Conservation (phyloP, 768 basidiomycete genomes). For the Boletus vermiculosoides region DNA sequence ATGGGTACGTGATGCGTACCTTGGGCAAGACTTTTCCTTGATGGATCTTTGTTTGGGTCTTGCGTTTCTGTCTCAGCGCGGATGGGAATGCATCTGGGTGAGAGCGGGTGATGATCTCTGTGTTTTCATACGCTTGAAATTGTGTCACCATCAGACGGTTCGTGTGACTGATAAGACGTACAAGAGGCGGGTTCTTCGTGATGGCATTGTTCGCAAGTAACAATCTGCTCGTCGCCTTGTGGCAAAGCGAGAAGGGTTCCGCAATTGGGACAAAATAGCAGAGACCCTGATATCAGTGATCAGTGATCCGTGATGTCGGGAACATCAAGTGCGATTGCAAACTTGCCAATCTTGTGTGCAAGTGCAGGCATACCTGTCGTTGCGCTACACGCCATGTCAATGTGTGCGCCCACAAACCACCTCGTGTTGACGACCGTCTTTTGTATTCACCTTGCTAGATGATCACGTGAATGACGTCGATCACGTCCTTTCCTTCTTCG, state of each 20-base stretch:
- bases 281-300: constrained; percentile 57
- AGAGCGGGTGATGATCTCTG: constrained; percentile 84
- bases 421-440: constrained; percentile 7
- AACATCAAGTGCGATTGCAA: background rate
- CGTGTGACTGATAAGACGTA: constrained; percentile 42
- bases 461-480: constrained; percentile 24
- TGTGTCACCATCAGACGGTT: background rate
- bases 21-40: constrained; percentile 66
- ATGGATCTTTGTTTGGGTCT: constrained; percentile 83
- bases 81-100: constrained; percentile 96
- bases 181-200: constrained; percentile 86
- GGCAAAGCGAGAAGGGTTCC: constrained; percentile 88
- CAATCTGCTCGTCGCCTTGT: constrained; percentile 64
- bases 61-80: constrained; percentile 77
- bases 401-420: constrained; percentile 9
- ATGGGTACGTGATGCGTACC: constrained; percentile 46
- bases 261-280: constrained; percentile 93
- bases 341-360: constrained; percentile 52
- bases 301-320: background rate
- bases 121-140: constrained; percentile 82
- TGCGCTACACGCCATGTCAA: background rate
- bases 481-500: constrained; percentile 7
- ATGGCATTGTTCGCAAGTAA: constrained; percentile 86
- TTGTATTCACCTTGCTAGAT: constrained; percentile 6
- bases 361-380: constrained; percentile 17